These are phyloP conservation scores for Lomentospora prolificans DNA, from an alignment of 2,329 filamentous ascomycete species.

Conservation along the genomic window DNA sequence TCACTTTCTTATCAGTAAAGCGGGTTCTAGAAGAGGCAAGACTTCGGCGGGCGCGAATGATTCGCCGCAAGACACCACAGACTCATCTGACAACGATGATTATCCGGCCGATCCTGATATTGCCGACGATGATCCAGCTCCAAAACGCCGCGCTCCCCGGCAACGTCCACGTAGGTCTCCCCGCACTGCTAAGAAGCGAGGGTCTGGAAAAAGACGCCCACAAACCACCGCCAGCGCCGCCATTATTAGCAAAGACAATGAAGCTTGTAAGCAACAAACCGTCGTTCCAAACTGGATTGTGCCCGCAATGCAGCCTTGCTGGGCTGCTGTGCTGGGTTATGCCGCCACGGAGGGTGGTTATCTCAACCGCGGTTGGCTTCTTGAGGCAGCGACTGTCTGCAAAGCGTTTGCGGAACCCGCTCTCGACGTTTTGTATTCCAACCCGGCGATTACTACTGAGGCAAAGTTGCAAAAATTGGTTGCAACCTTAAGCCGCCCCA, in stretches of 20 bases:
- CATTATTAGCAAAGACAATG: not conserved
- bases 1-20: conserved; percentile 4
- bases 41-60: not conserved
- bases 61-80: not conserved
- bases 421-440: conserved; percentile 60
- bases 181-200: not conserved
- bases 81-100: not conserved
- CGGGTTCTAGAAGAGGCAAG: not conserved
- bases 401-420: conserved; percentile 61
- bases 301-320: conserved; percentile 27
- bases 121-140: not conserved
- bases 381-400: conserved; percentile 53
- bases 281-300: conserved; percentile 39
- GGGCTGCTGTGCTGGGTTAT: conserved; percentile 59
- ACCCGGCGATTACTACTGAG: conserved; percentile 49
- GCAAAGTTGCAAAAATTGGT: conserved; percentile 34
- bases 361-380: conserved; percentile 51
- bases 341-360: conserved; percentile 44
- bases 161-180: not conserved
- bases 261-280: conserved; percentile 13
- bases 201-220: not conserved
- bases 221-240: not conserved
- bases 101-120: not conserved
- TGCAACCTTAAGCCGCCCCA: conserved; percentile 39
- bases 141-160: not conserved